Evolutionary conservation across 306 rosid genomes (phyloP).

Genomic region (Lotus japonicus): DNA sequence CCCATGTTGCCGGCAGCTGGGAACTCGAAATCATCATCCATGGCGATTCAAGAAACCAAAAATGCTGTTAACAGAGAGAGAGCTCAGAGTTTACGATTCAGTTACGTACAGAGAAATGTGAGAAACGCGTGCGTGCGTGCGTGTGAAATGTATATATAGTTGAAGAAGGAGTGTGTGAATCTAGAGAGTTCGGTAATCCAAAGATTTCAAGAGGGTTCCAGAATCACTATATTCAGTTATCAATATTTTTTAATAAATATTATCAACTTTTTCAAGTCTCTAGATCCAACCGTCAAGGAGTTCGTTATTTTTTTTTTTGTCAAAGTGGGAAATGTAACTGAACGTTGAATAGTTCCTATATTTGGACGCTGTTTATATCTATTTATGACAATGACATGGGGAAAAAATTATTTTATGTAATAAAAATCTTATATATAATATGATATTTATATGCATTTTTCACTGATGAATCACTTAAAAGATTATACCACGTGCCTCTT

Average conservation of each 20-base stretch:
- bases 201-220: conserved; percentile 12
- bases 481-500: no score
- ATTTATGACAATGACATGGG: no score
- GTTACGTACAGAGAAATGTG: neutral
- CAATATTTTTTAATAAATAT: neutral
- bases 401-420: no score
- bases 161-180: neutral
- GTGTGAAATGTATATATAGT: neutral
- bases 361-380: no score
- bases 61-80: neutral
- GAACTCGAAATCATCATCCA: conserved; percentile 65
- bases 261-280: neutral
- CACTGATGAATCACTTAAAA: no score
- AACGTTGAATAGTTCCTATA: conserved; percentile 16
- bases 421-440: no score
- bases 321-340: neutral
- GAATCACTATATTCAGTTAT: no score
- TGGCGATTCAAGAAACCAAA: neutral
- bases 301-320: neutral
- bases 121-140: no score
- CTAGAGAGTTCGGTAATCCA: conserved; percentile 22
- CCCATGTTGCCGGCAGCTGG: conserved; percentile 31
- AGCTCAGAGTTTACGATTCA: neutral
- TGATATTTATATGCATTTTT: no score
- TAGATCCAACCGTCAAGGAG: neutral